Percentiles rank a stretch among this genome's conserved stretches.
Evolutionary conservation across 2,329 filamentous ascomycete genomes (phyloP).

Genomic region (Aaosphaeria arxii): DNA sequence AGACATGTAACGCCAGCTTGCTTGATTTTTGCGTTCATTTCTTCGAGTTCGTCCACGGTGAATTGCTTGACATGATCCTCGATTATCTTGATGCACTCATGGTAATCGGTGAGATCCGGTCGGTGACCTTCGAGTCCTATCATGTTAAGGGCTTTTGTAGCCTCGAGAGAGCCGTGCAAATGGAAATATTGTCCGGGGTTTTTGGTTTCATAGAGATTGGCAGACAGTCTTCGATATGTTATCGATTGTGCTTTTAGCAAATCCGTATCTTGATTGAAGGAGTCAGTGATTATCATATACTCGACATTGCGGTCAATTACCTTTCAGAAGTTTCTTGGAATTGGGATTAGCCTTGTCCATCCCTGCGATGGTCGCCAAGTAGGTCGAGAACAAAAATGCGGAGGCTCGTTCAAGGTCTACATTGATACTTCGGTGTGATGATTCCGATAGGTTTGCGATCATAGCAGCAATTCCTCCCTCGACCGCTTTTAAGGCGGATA

Average conservation of each 20-base stretch:
- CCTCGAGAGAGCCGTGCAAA: slow-evolving; percentile 72
- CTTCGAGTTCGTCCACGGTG: slow-evolving; percentile 38
- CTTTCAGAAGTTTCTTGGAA: slow-evolving; percentile 47
- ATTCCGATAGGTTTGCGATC: slow-evolving; percentile 55
- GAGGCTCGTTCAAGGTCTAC: slow-evolving; percentile 55
- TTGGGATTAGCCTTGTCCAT: slow-evolving; percentile 42
- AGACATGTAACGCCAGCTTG: slow-evolving; percentile 43
- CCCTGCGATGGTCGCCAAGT: slow-evolving; percentile 55
- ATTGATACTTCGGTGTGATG: slow-evolving; percentile 41
- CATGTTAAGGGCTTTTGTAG: slow-evolving; percentile 67
- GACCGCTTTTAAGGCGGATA: slow-evolving; percentile 57
- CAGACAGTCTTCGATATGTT: slow-evolving; percentile 68
- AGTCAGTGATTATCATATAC: slow-evolving; percentile 9
- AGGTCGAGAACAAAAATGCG: slow-evolving; percentile 58
- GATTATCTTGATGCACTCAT: slow-evolving; percentile 39
- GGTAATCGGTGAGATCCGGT: slow-evolving; percentile 55
- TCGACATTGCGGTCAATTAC: slow-evolving; percentile 12
- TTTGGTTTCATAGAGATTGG: slow-evolving; percentile 68
- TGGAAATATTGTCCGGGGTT: slow-evolving; percentile 68
- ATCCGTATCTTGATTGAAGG: slow-evolving; percentile 61
- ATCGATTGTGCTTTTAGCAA: slow-evolving; percentile 68
- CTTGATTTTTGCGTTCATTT: slow-evolving; percentile 40
- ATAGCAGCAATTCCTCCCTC: slow-evolving; percentile 60
- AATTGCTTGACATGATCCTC: slow-evolving; percentile 42
- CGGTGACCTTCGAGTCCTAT: slow-evolving; percentile 62